Conservation (phyloP, 306 rosid genomes). For the Prinsepia uniflora region DNA sequence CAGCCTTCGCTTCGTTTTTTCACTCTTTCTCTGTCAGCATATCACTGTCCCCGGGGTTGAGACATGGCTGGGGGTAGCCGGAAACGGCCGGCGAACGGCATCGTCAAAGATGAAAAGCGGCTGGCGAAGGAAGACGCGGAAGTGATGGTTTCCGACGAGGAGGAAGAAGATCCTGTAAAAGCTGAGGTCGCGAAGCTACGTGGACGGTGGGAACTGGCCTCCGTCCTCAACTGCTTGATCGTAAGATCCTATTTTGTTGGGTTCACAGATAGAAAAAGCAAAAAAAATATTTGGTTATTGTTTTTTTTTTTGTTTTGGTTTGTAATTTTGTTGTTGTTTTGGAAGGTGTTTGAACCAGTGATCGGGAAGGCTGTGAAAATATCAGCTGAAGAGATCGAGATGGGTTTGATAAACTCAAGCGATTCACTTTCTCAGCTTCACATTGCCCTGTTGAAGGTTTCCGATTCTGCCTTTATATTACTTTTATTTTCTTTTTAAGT, state of each 20-base stretch:
- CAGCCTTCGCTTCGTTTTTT: background rate
- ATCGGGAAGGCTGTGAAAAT: conserved; percentile 50
- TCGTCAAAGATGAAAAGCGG: conserved; percentile 21
- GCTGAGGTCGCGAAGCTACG: conserved; percentile 53
- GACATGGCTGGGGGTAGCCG: conserved; percentile 27
- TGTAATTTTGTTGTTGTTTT: background rate
- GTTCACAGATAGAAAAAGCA: background rate
- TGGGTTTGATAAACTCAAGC: conserved; percentile 59
- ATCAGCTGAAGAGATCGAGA: conserved; percentile 70
- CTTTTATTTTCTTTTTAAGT: background rate
- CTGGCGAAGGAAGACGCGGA: conserved; percentile 23
- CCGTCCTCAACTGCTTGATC: conserved; percentile 64
- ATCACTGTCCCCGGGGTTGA: conserved; percentile 2
- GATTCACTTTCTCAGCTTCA: conserved; percentile 65
- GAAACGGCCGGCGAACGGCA: conserved; percentile 15
- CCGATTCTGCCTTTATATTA: background rate
- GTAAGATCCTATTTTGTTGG: conserved; percentile 37
- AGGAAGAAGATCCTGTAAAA: conserved; percentile 5
- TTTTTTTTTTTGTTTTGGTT: background rate
- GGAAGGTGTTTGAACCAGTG: conserved; percentile 66
- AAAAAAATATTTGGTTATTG: background rate
- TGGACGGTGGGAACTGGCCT: conserved; percentile 81
- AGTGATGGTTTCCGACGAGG: conserved; percentile 24
- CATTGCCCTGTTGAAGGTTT: conserved; percentile 71
- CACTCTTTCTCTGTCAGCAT: background rate